Base-by-base conservation (phyloP, 2,329 filamentous ascomycete species). In the Talaromyces rugulosus region DNA sequence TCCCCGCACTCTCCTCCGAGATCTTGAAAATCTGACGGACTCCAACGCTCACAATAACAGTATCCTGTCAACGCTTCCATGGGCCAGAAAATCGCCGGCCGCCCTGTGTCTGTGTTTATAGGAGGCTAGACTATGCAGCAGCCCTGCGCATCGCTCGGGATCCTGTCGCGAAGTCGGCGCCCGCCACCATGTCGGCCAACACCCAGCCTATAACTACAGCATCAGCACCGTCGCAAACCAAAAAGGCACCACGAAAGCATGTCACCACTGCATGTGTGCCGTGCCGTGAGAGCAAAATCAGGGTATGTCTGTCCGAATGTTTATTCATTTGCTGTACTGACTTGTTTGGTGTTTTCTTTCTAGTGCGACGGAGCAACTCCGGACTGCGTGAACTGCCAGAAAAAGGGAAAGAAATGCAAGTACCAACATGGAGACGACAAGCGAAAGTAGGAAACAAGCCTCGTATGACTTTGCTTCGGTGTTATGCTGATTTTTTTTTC, bases 271-370 rank as follows among this genome's bases (percentile, higher is more conserved):
- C 77, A 9, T 80, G 77, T 60, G 76, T 79, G 33, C 75, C 76
- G 28, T 80, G 77, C 63, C 75, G 77, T 28, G 77, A 80, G 66
- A 80, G 77, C 64, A 80, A 80, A 56, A 75, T 80, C 63, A 75
- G 77, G 66, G 77, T 78, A 70, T 62, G 72, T 60, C 60, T 58
- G 14, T 44, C 28, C 33, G 16, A 5, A 7, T 16, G 14, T 36
- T 23, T 16, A 16, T 2, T 18, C 8, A 12, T 47, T 3, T n/a
- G 53, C 28, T 3, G 11, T 23, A 52, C 47, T 58, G 42, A 58
- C 40, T 61, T 7, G 28, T 59, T 30, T 40, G 7, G 6, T 58
- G 40, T 31, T 50, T 27, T 56, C 9, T 9, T 44, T 31, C 44
- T 60, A 77, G 75, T 77, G 75, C 60, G 75, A 77, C 47, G 75